Percentiles rank a stretch among this genome's conserved stretches.
These are phyloP conservation scores for Astrothelium macrocarpum DNA, from an alignment of 495 filamentous ascomycete species.

Conservation along the genomic window DNA sequence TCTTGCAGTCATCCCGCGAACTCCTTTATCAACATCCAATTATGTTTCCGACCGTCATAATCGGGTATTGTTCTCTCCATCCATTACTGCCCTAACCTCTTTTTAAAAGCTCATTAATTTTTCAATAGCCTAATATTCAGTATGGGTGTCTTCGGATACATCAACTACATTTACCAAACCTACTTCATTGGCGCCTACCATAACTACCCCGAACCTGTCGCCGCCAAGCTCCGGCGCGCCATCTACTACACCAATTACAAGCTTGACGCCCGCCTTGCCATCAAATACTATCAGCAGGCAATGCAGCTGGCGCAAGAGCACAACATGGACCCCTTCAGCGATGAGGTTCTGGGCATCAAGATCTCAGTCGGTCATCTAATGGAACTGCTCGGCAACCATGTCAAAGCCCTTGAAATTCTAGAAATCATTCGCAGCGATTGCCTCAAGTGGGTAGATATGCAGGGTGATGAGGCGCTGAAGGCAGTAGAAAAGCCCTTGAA, in stretches of 20 bases:
- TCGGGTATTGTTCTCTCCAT: neutral
- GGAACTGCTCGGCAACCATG: slow-evolving; percentile 58
- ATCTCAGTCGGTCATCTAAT: slow-evolving; percentile 68
- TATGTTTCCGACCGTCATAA: neutral
- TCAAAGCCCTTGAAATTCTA: slow-evolving; percentile 60
- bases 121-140: slow-evolving; percentile 35
- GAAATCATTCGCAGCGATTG: slow-evolving; percentile 55
- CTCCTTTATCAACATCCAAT: neutral
- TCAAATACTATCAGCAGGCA: slow-evolving; percentile 73
- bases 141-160: slow-evolving; percentile 43
- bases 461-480: neutral
- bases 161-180: slow-evolving; percentile 54
- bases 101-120: neutral
- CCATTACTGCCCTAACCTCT: neutral
- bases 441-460: slow-evolving; percentile 49
- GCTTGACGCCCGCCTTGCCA: slow-evolving; percentile 58
- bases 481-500: slow-evolving; percentile 39
- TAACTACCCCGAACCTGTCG: slow-evolving; percentile 70
- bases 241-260: slow-evolving; percentile 75
- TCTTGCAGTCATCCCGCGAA: neutral
- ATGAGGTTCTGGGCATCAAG: slow-evolving; percentile 84
- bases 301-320: slow-evolving; percentile 57
- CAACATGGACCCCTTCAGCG: slow-evolving; percentile 74
- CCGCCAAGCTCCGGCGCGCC: slow-evolving; percentile 69
- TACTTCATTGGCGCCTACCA: slow-evolving; percentile 57